phyloP scores from a whole-genome alignment of 2,329 filamentous ascomycete genomes.

The Hyphodiscus sp. region DNA sequence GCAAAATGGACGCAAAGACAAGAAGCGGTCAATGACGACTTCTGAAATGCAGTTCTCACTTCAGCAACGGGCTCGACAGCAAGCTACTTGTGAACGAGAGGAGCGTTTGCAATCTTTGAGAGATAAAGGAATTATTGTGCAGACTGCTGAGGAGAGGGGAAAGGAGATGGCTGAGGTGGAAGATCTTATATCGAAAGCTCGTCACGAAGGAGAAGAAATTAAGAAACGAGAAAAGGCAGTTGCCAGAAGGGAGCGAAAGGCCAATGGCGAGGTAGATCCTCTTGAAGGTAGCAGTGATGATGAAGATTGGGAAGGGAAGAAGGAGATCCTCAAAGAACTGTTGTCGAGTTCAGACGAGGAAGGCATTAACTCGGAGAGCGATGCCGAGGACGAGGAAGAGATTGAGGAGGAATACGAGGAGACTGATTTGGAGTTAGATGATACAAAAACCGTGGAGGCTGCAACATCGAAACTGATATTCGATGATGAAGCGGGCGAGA shows the following conservation, averaged over 20 bases:
- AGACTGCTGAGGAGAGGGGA: conserved; percentile 81
- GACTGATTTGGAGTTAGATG: conserved; percentile 35
- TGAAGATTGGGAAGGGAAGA: conserved; percentile 45
- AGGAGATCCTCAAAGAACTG: conserved; percentile 34
- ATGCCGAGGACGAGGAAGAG: conserved; percentile 22
- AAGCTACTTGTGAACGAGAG: conserved; percentile 71
- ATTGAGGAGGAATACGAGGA: conserved; percentile 36
- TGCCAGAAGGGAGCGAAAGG: conserved; percentile 56
- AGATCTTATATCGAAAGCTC: conserved; percentile 78
- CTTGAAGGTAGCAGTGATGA: conserved; percentile 49
- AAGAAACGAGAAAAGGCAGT: conserved; percentile 69
- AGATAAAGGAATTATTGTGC: conserved; percentile 72
- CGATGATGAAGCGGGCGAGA: conserved; percentile 32
- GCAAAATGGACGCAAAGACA: conserved; percentile 36
- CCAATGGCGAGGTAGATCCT: conserved; percentile 35
- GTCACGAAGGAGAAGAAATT: conserved; percentile 73
- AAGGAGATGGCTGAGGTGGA: conserved; percentile 78
- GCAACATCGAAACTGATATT: conserved; percentile 25
- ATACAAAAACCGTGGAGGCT: conserved; percentile 32
- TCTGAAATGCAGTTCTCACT: conserved; percentile 64
- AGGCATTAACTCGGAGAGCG: conserved; percentile 30
- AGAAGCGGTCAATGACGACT: conserved; percentile 55
- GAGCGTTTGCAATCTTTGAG: conserved; percentile 70
- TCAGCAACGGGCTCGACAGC: conserved; percentile 66
- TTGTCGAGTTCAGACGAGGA: conserved; percentile 37